These are phyloP conservation scores for Nectriaceae sp. DNA, from an alignment of 2,329 filamentous ascomycete genomes.

Conservation along the genomic window DNA sequence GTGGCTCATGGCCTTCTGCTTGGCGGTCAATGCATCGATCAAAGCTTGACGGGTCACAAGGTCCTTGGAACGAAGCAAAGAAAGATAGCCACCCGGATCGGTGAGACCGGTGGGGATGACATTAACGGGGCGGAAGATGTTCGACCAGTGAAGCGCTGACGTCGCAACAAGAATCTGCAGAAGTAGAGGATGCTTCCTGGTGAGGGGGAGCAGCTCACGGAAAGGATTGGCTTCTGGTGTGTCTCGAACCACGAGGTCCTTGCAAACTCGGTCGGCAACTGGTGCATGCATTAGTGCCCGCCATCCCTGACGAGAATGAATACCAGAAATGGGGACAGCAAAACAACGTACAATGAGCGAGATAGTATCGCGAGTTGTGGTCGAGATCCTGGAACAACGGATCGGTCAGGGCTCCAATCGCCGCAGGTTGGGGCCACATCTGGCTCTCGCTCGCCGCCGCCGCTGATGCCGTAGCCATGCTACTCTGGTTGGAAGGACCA, in stretches of 20 bases:
- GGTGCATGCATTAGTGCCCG: slow-evolving; percentile 25
- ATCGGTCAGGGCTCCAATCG: slow-evolving; percentile 45
- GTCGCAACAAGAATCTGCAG: slow-evolving; percentile 51
- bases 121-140: slow-evolving; percentile 39
- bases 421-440: slow-evolving; percentile 19
- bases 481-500: background rate
- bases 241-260: slow-evolving; percentile 55
- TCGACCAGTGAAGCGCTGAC: slow-evolving; percentile 52
- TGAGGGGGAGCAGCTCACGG: slow-evolving; percentile 49
- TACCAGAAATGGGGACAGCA: slow-evolving; percentile 2
- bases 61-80: slow-evolving; percentile 39
- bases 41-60: slow-evolving; percentile 41
- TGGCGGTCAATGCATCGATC: slow-evolving; percentile 48
- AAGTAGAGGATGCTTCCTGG: slow-evolving; percentile 46
- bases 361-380: slow-evolving; percentile 46
- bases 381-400: slow-evolving; percentile 58
- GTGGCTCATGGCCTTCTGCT: slow-evolving; percentile 48
- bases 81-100: slow-evolving; percentile 39
- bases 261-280: slow-evolving; percentile 53
- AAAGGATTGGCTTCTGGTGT: slow-evolving; percentile 49
- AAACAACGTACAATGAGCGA: slow-evolving; percentile 47
- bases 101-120: slow-evolving; percentile 33
- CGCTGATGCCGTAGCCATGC: background rate
- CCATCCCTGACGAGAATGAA: slow-evolving; percentile 8
- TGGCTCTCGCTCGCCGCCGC: background rate